Evolutionary conservation across 306 rosid species (phyloP), one percentile per base, ranked within the genome.

Genomic region (Geum urbanum): DNA sequence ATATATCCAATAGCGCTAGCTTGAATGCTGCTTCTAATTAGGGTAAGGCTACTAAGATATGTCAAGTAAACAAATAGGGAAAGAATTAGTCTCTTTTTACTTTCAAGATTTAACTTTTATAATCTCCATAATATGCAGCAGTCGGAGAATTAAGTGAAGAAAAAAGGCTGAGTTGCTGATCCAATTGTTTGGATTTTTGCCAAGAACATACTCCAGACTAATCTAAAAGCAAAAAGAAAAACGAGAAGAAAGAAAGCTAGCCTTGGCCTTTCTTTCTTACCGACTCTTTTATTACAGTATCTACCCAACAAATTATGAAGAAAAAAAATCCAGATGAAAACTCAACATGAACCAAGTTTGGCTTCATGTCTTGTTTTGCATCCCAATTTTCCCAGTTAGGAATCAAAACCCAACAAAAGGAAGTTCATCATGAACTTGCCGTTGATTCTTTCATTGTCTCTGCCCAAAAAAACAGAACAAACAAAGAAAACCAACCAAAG

Each of bases 391-490:
- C 37, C 37, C 37, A 32, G 32, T 24, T 18, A 40, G 40, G 0
- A 64, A 64, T 24, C 12, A 10, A 11, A 5, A 24, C 2, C 2
- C n/a, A 71, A 79, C 1, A 35, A 50, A 18, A 71, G 48, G 7
- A 41, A 4, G 46, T 16, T 43, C 8, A 52, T 75, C 65, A 22
- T 19, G 45, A 53, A 52, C 62, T 39, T 55, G 59, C 49, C 56
- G 2, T 18, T 52, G n/a, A 52, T 9, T 40, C 53, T 39, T 27
- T 13, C 59, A 40, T 69, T 73, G 57, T 81, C 72, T 75, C 54
- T 50, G 43, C 37, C 61, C 19, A 47, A 66, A 6, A 48, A 60
- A 48, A 52, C 35, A 62, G 65, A 27, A 48, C 32, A 47, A 6
- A 52, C 15, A 1, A 48, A 63, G 68, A 9, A 43, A 52, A 65